Base-by-base conservation (phyloP, 805 yeast species). In the Metschnikowia drakensbergensis region DNA sequence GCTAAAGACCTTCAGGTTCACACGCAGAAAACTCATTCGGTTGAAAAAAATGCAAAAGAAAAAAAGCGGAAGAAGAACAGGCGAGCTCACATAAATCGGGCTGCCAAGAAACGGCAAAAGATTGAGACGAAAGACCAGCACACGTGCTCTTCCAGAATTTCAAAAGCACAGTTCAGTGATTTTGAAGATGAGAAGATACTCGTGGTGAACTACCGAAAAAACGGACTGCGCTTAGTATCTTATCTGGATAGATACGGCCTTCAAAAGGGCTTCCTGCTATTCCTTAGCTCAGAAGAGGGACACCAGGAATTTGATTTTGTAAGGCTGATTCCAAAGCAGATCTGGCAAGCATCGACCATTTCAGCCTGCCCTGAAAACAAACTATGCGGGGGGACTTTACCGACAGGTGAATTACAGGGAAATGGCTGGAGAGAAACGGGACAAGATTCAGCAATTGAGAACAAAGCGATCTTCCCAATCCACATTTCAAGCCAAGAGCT, bases 201-300 rank as follows among this genome's bases (percentile, higher is more conserved):
- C 3, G 43, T 40, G 36, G 43, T 40, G n/a, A 40, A 40, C 29
- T 40, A 30, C 43, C 28, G 43, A 23, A 32, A 31, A 40, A 40
- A 40, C n/a, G 43, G 43, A 6, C 43, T 40, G 43, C 43, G 43
- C 23, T 29, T 40, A 11, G 36, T 40, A 22, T 23, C 36, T 3
- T 40, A 7, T 11, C 35, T 31, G 34, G 43, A 40, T n/a, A 30
- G 25, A 40, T 25, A 30, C 22, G 43, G 36, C 17, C 11, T 26
- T 9, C 34, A 31, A 40, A 31, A 9, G 10, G 29, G 31, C 5
- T 22, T 29, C 29, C 34, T 30, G 43, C 26, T 40, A 9, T 30
- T 37, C 13, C 26, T 37, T 13, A 13, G 23, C 32, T 27, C 41
- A 9, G 41, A 28, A 4, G 41, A 13, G 22, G 32, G 28, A 7